Conservation (phyloP, 1,284 basidiomycete genomes). For the Crocinoboletus sp. region DNA sequence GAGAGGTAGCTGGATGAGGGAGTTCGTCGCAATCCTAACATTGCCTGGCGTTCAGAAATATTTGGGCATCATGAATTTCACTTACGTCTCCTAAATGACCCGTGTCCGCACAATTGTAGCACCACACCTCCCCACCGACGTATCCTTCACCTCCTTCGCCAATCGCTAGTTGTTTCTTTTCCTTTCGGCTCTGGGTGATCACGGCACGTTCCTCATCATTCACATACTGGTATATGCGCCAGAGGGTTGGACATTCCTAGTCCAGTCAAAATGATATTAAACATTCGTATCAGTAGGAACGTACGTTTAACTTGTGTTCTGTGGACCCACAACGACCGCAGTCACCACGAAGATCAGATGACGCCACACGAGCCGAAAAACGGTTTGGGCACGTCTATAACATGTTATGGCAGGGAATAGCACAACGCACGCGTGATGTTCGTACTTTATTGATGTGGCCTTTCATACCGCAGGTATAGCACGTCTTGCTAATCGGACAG, state of each 20-base stretch:
- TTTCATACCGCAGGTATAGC: slow-evolving; percentile 83
- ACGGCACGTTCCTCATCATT: slow-evolving; percentile 48
- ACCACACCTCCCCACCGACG: slow-evolving; percentile 72
- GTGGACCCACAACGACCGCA: slow-evolving; percentile 77
- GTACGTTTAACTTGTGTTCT: slow-evolving; percentile 64
- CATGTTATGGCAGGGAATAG: slow-evolving; percentile 3
- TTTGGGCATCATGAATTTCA: slow-evolving; percentile 12
- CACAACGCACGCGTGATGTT: not conserved
- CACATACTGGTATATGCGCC: slow-evolving; percentile 84
- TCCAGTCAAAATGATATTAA: not conserved
- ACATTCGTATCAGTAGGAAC: slow-evolving; percentile 24
- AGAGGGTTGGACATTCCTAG: slow-evolving; percentile 84
- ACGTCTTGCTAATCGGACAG: slow-evolving; percentile 83
- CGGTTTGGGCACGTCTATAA: slow-evolving; percentile 75
- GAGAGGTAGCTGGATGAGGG: slow-evolving; percentile 45
- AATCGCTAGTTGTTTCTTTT: slow-evolving; percentile 44
- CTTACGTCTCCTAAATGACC: slow-evolving; percentile 89
- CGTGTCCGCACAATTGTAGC: slow-evolving; percentile 80
- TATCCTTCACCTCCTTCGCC: slow-evolving; percentile 78
- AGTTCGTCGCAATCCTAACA: slow-evolving; percentile 66
- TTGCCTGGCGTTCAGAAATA: slow-evolving; percentile 2
- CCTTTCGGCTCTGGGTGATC: slow-evolving; percentile 46
- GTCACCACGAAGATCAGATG: slow-evolving; percentile 38
- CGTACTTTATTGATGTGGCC: slow-evolving; percentile 76
- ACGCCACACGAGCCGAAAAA: slow-evolving; percentile 28